phyloP scores from a whole-genome alignment of 2,329 filamentous ascomycete genomes.

The Zymoseptoria crescenta region DNA sequence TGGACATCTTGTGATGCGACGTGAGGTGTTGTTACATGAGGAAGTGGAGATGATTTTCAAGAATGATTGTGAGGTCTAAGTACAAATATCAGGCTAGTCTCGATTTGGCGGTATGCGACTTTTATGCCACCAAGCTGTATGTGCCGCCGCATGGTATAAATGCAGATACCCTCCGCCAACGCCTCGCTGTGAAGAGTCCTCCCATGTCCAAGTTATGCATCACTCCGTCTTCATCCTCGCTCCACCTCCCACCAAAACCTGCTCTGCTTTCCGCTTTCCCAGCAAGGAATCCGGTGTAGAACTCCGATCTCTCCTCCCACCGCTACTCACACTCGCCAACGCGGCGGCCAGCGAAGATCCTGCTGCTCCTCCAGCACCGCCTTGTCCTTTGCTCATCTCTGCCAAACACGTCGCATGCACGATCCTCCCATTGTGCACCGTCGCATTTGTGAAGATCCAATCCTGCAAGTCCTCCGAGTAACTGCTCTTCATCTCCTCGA shows the following conservation, averaged over 20 bases:
- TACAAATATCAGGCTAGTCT: neutral
- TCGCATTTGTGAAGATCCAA: conserved; percentile 91
- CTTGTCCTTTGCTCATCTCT: conserved; percentile 59
- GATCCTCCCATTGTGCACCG: conserved; percentile 66
- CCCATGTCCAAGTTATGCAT: neutral
- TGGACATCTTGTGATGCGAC: neutral
- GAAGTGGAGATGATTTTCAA: neutral
- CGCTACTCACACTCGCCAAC: conserved; percentile 13
- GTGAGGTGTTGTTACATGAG: neutral
- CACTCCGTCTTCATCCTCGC: conserved; percentile 18
- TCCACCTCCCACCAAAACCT: conserved; percentile 16
- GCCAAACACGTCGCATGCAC: conserved; percentile 87
- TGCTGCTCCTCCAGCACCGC: conserved; percentile 2
- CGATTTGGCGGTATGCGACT: neutral
- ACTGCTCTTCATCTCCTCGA: conserved; percentile 86
- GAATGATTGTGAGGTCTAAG: neutral
- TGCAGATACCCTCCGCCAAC: neutral
- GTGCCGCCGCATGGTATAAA: neutral
- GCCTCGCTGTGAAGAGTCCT: neutral
- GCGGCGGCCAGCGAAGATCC: conserved; percentile 20
- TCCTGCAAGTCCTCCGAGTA: conserved; percentile 92
- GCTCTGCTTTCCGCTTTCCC: conserved; percentile 30
- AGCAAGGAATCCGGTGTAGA: conserved; percentile 28
- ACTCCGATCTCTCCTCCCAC: conserved; percentile 25
- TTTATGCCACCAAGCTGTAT: neutral